Evolutionary conservation across 352 stramenopile genomes (phyloP).

Genomic region (Phytophthora crassamura): DNA sequence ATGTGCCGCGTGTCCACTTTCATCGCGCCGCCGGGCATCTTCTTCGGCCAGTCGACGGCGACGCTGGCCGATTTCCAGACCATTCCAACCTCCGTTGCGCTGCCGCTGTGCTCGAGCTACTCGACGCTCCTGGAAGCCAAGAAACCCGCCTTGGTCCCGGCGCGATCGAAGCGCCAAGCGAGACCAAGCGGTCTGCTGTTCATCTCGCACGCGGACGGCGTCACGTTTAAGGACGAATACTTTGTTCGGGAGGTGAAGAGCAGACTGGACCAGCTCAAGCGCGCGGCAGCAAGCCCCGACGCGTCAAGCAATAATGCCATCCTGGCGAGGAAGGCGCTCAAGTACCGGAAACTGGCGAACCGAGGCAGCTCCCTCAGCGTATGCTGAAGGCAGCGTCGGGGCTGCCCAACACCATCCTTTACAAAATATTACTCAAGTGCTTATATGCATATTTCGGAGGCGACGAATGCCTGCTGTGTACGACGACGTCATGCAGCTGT

Average conservation of each 20-base stretch:
- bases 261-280: neutral
- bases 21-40: neutral
- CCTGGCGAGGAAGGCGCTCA: constrained; percentile 1
- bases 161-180: neutral
- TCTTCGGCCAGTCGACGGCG: constrained; percentile 7
- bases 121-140: neutral
- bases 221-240: constrained; percentile 5
- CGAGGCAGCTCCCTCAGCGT: neutral
- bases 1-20: constrained; percentile 5
- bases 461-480: too few relatives aligned
- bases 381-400: neutral
- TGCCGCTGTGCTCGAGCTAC: constrained; percentile 1
- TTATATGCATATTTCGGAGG: too few relatives aligned
- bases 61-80: constrained; percentile 2
- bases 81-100: neutral
- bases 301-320: constrained; percentile 1
- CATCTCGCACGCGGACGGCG: neutral
- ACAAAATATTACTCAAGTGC: too few relatives aligned
- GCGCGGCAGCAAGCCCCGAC: neutral
- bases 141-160: neutral
- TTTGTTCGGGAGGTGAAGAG: neutral
- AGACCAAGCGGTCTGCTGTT: constrained; percentile 1
- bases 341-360: constrained; percentile 3
- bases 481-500: too few relatives aligned
- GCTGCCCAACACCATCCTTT: too few relatives aligned